phyloP scores from a whole-genome alignment of 1,139 yeast species.

The Hemisphaericaspora subhashii region DNA sequence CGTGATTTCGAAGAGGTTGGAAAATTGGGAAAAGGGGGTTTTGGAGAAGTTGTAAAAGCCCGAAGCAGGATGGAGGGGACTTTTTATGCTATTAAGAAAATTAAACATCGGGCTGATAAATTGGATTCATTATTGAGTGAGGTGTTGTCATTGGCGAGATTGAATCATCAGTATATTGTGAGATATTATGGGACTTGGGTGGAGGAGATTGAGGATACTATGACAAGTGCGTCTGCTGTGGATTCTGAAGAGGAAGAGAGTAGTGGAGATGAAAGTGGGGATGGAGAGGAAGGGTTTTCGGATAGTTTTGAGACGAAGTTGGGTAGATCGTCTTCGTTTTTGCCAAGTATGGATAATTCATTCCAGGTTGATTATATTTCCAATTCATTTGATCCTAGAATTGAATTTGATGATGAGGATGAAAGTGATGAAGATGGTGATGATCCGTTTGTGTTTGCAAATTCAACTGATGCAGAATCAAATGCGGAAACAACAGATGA shows the following conservation, averaged over 20 bases:
- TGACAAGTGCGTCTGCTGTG: conserved; percentile 10
- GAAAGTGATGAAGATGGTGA: conserved; percentile 26
- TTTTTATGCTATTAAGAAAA: conserved; percentile 90
- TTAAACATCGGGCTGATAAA: conserved; percentile 78
- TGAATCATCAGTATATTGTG: conserved; percentile 94
- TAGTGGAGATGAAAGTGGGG: conserved; percentile 17
- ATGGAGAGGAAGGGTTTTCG: conserved; percentile 6
- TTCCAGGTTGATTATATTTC: conserved; percentile 66
- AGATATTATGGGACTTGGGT: conserved; percentile 97
- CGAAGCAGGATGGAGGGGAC: conserved; percentile 92
- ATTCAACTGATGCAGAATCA: conserved; percentile 18
- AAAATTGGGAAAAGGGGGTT: conserved; percentile 91
- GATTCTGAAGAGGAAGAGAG: conserved; percentile 18
- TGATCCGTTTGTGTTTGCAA: conserved; percentile 30
- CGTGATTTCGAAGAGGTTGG: conserved; percentile 93
- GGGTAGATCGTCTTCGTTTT: conserved; percentile 30
- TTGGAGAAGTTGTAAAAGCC: conserved; percentile 96
- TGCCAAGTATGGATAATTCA: conserved; percentile 34
- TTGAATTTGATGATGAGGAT: conserved; percentile 56
- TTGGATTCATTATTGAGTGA: conserved; percentile 82
- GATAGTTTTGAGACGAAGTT: conserved; percentile 18
- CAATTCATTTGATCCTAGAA: conserved; percentile 59
- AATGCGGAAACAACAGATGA: conserved; percentile 14
- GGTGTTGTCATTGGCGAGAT: conserved; percentile 84
- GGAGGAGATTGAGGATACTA: conserved; percentile 53